Evolutionary conservation across 371 early-diverging fungal genomes (phyloP), one percentile per base, ranked within the genome.

Genomic region (Syncephalastrum monosporum): DNA sequence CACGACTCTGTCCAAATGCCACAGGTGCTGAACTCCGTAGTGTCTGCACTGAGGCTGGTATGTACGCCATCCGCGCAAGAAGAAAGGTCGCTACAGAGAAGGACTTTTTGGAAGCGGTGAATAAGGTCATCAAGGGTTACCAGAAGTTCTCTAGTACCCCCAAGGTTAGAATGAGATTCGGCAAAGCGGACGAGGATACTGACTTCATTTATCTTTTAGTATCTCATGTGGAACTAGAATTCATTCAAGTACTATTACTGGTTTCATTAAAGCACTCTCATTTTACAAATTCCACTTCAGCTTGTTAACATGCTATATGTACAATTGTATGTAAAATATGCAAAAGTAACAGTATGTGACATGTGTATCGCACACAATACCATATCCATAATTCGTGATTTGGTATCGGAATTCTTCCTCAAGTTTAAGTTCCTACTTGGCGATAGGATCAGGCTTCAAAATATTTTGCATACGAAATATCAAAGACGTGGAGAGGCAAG

Each of bases 11-110:
- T 89, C 85, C 88, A 19, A 98, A 98, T 50, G 91, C 96, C 46
- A 93, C 93, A 62, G 99, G 99, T 62, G 99, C 99, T 27, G 99
- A 99, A 75, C 94, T 98, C 56, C 96, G 98, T 64, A 93, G 95
- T 79, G 99, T 99, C 49, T 99, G 99, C 81, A 99, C 99, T 24
- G 99, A 99, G 80, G 99, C 99, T 25, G 99, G 99, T 55, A 99
- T 99, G 99, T 99, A 96, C 86, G 99, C 99, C 8, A 99, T 99
- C 62, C 88, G 99, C 42, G 94, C 97, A 55, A 84, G 99, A 75
- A 87, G 99, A 83, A 99, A 99, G 91, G 85, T 96, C 42, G 99
- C 99, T 6, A 99, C 98, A 29, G 99, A 99, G 75, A 95, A 98
- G 79, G 99, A 99, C 84, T 99, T 99, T 81, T 82, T 99, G 76